These are phyloP conservation scores for Plenodomus tracheiphilus DNA, from an alignment of 2,329 filamentous ascomycete species.

Conservation along the genomic window DNA sequence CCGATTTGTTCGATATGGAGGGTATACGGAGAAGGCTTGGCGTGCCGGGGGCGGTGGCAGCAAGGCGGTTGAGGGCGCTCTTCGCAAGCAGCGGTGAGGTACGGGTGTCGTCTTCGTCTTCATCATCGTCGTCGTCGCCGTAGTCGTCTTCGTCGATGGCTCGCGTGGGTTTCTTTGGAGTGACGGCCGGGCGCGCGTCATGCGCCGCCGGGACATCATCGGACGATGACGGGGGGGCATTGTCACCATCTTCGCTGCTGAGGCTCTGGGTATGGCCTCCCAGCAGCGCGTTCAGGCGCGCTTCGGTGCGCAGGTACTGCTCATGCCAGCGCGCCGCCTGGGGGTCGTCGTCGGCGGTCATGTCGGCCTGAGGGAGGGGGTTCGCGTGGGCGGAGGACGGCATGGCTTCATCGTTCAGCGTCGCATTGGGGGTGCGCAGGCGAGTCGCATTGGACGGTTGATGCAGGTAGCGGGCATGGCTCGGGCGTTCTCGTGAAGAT, in stretches of 20 bases:
- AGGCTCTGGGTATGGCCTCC: slow-evolving; percentile 44
- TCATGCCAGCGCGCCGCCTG: slow-evolving; percentile 67
- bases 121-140: slow-evolving; percentile 73
- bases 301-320: slow-evolving; percentile 76
- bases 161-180: slow-evolving; percentile 74
- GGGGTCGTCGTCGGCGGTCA: slow-evolving; percentile 51
- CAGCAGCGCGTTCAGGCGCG: slow-evolving; percentile 77
- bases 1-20: slow-evolving; percentile 65
- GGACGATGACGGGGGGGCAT: slow-evolving; percentile 25
- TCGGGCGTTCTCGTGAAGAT: slow-evolving; percentile 47
- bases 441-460: slow-evolving; percentile 41
- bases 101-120: slow-evolving; percentile 46
- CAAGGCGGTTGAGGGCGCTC: slow-evolving; percentile 56
- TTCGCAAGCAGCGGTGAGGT: slow-evolving; percentile 56
- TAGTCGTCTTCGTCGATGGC: slow-evolving; percentile 85
- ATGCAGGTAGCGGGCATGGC: slow-evolving; percentile 47
- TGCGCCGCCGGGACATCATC: slow-evolving; percentile 41
- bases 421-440: slow-evolving; percentile 47
- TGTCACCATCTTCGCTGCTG: slow-evolving; percentile 29
- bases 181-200: slow-evolving; percentile 52
- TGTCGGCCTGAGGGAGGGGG: slow-evolving; percentile 45
- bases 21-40: slow-evolving; percentile 66
- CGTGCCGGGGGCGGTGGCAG: slow-evolving; percentile 61
- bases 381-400: slow-evolving; percentile 44
- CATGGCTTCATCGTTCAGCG: slow-evolving; percentile 50